Evolutionary conservation across 306 rosid genomes (phyloP).

Genomic region (Lathyrus oleraceus): DNA sequence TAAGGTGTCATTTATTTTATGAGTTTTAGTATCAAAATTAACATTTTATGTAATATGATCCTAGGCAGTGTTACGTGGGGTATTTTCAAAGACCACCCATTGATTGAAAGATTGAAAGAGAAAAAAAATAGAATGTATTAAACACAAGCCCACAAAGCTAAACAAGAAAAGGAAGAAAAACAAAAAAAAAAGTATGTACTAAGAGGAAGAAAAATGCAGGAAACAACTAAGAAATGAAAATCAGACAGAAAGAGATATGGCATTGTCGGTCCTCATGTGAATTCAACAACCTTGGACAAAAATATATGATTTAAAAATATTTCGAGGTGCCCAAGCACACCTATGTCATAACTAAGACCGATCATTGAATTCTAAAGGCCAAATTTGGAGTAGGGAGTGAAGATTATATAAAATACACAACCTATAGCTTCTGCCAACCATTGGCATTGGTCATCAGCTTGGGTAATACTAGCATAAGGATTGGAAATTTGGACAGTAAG

Average conservation of each 20-base stretch:
- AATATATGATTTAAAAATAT: neutral
- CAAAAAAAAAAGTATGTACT: neutral
- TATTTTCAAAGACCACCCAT: neutral
- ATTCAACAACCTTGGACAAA: neutral
- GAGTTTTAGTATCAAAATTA: too few relatives aligned
- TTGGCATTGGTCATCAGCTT: conserved; percentile 9
- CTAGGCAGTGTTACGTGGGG: too few relatives aligned
- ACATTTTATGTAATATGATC: too few relatives aligned
- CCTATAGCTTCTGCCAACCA: conserved; percentile 5
- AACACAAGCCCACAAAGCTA: neutral
- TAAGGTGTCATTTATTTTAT: too few relatives aligned
- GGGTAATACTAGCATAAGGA: neutral
- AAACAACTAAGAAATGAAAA: neutral
- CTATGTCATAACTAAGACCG: neutral
- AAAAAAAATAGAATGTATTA: neutral
- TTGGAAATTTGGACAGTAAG: neutral
- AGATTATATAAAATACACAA: conserved; percentile 10
- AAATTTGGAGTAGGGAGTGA: conserved; percentile 11
- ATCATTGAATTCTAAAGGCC: neutral
- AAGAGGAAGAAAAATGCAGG: neutral
- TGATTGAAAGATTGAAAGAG: neutral
- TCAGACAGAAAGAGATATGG: neutral
- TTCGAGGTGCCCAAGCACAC: neutral
- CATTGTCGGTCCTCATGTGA: neutral
- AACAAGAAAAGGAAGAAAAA: neutral